Conservation (phyloP, 148 eudicot genomes). For the Agrostemma githago region DNA sequence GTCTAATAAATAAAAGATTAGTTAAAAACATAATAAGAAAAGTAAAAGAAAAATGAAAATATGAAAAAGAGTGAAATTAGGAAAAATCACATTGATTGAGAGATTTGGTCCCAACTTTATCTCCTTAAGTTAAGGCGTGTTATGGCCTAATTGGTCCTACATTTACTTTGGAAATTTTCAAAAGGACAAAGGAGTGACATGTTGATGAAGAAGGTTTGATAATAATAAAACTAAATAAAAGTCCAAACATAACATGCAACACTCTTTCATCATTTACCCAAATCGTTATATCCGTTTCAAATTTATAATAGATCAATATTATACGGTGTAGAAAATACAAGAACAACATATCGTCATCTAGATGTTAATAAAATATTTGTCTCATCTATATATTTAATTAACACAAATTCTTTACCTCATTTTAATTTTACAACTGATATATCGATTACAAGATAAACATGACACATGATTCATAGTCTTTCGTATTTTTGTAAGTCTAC, state of each 20-base stretch:
- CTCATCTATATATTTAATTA: too few species aligned
- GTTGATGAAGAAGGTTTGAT: not conserved
- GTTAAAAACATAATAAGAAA: not conserved
- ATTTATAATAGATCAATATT: too few species aligned
- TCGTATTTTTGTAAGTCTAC: slow-evolving; percentile 1
- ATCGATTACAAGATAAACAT: too few species aligned
- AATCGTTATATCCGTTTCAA: too few species aligned
- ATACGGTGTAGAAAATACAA: too few species aligned
- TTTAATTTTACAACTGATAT: too few species aligned
- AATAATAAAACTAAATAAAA: not conserved
- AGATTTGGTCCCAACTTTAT: slow-evolving; percentile 22
- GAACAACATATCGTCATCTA: too few species aligned
- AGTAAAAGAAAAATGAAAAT: not conserved
- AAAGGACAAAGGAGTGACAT: slow-evolving; percentile 15
- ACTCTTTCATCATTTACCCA: not conserved
- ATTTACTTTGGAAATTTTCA: not conserved
- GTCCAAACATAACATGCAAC: slow-evolving; percentile 18
- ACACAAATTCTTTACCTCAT: too few species aligned
- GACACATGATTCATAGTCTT: not conserved
- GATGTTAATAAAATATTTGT: too few species aligned
- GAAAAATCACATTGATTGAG: slow-evolving; percentile 29
- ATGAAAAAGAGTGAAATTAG: slow-evolving; percentile 17
- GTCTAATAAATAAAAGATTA: too few species aligned
- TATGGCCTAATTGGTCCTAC: slow-evolving; percentile 23
- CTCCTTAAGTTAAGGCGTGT: slow-evolving; percentile 32